A percentile compares a stretch with the other conserved stretches of the same genome.
Conservation (phyloP, 495 filamentous ascomycete species). For the Podospora tetraspora region DNA sequence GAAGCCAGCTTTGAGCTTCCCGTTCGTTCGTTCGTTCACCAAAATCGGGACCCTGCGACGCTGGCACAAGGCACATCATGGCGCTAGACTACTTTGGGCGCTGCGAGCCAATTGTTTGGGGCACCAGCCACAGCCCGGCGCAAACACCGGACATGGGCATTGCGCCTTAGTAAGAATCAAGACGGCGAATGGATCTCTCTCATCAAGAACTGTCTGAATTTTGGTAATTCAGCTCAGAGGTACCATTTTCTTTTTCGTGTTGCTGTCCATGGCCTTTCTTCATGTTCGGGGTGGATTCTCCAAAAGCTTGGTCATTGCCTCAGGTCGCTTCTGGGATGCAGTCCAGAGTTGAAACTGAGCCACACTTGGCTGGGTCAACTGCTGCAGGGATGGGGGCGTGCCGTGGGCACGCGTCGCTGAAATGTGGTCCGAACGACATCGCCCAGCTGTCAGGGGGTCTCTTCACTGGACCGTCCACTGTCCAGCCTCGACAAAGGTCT, state of each 20-base stretch:
- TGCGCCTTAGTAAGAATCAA: background rate
- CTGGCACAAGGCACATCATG: slow-evolving; percentile 12
- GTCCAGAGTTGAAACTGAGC: background rate
- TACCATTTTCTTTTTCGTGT: background rate
- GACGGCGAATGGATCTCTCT: background rate
- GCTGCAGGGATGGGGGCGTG: background rate
- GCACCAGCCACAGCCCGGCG: slow-evolving; percentile 10
- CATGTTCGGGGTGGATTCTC: background rate
- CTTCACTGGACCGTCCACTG: background rate
- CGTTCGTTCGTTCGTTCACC: slow-evolving; percentile 19
- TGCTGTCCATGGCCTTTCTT: background rate
- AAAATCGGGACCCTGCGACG: slow-evolving; percentile 20
- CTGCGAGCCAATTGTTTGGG: slow-evolving; percentile 8
- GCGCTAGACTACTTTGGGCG: slow-evolving; percentile 12
- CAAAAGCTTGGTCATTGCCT: background rate
- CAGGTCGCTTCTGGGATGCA: background rate
- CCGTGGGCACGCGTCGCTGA: background rate
- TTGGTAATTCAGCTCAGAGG: background rate
- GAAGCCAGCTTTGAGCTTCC: slow-evolving; percentile 22
- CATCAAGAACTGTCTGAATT: background rate
- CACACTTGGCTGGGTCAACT: background rate
- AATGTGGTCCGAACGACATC: background rate
- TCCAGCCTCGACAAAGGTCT: background rate
- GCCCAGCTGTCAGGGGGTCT: background rate
- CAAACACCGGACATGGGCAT: too few species aligned